Base-by-base conservation (phyloP, 441 rosid genomes). In the Populus tomentosa region DNA sequence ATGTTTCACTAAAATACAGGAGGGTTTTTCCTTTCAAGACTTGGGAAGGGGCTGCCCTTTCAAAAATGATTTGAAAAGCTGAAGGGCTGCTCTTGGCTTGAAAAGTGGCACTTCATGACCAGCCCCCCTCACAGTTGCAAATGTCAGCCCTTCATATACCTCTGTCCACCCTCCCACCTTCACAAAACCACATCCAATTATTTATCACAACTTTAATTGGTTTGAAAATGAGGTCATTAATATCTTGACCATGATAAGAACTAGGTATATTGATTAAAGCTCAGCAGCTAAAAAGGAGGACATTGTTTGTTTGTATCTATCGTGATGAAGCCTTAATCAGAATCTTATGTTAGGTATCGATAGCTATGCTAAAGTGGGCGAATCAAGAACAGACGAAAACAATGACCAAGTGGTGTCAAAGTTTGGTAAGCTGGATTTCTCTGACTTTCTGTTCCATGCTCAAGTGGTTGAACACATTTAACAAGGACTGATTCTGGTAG, bases 91-190 rank as follows among this genome's bases (percentile, higher is more conserved):
- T 78, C 91, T 85, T n/a, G 99, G 98, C 87, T 94, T 94, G 85
- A 94, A 89, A 30, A 97, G 86, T 50, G 99, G 99, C n/a, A 97
- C 98, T 81, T 97, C 98, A 84, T 97, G 99, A 4, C 99, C 97
- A 10, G 99, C 99, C 65, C 98, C 98, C 85, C 98, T 90, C 70
- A 96, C 95, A 20, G 98, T 91, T 80, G 91, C 96, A 83, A 94
- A 92, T 32, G 98, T 96, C 77, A 94, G 79, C 77, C 98, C 99
- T 73, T 90, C 85, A 28, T 91, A 94, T 7, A 90, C 96, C 84
- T 92, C 99, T 4, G 98, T 94, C 99, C 99, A 96, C 3, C 98
- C 98, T 78, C 95, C 98, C n/a, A 94, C 99, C 99, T 94, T 63
- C 72, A 82, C 61, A 73, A 11, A 62, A 53, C 26, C 61, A 18